A percentile compares a stretch with the other conserved stretches of the same genome.
Evolutionary conservation across 2,329 filamentous ascomycete genomes (phyloP).

Genomic region (Alternaria sp.): DNA sequence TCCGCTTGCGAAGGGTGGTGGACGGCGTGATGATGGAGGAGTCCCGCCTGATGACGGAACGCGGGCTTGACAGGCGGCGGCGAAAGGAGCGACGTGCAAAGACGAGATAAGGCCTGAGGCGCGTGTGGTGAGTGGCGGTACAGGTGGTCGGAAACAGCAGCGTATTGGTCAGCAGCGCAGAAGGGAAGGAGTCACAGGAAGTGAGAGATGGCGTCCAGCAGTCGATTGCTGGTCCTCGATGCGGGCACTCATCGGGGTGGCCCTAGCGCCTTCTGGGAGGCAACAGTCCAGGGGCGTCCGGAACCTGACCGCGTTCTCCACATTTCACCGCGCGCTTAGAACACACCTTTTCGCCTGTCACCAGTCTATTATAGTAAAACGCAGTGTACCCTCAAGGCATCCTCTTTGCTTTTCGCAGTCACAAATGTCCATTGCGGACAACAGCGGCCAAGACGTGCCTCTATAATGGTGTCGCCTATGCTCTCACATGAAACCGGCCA

Average conservation of each 20-base stretch:
- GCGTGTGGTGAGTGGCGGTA: conserved; percentile 6
- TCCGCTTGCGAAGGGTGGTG: conserved; percentile 44
- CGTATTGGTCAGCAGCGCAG: conserved; percentile 12
- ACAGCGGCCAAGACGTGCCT: background rate
- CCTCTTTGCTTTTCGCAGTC: background rate
- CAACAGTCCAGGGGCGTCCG: conserved; percentile 3
- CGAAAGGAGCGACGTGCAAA: conserved; percentile 18
- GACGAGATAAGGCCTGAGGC: conserved; percentile 9
- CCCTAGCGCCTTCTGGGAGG: conserved; percentile 7
- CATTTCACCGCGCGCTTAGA: conserved; percentile 1
- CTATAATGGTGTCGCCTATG: background rate
- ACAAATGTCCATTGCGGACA: background rate
- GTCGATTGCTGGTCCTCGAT: conserved; percentile 7
- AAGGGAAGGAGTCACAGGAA: background rate
- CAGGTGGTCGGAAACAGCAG: conserved; percentile 1
- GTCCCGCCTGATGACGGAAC: conserved; percentile 51
- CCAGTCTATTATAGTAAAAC: background rate
- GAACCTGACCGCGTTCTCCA: conserved; percentile 6
- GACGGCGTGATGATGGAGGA: conserved; percentile 46
- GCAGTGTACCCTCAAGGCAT: background rate
- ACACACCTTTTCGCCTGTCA: background rate
- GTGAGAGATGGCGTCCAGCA: conserved; percentile 1
- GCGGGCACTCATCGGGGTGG: conserved; percentile 6
- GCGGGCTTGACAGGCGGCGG: conserved; percentile 38
- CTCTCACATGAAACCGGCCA: background rate